Percentiles rank a stretch among this genome's conserved stretches.
Evolutionary conservation across 2,329 filamentous ascomycete species (phyloP).

Genomic region (Colletotrichum scovillei): DNA sequence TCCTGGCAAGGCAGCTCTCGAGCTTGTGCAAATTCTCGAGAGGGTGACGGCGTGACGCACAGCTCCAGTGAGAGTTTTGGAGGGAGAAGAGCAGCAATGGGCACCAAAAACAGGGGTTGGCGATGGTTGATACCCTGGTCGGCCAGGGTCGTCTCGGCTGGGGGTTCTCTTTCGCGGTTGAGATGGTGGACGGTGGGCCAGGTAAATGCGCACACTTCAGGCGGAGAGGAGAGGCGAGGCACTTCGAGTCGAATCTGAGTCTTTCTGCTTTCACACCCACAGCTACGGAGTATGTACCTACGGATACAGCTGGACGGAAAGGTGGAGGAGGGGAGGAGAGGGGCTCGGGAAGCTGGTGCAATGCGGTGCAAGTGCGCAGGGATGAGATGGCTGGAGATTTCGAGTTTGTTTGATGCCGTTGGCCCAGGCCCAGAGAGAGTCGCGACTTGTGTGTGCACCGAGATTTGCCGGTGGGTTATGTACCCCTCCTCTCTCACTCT

Average conservation of each 20-base stretch:
- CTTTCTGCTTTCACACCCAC: neutral
- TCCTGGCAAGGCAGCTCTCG: neutral
- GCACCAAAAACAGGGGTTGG: constrained; percentile 11
- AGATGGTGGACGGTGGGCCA: neutral
- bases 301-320: neutral
- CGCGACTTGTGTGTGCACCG: neutral
- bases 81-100: constrained; percentile 17
- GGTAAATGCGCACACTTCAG: neutral
- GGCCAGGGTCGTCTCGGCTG: neutral
- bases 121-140: neutral
- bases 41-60: constrained; percentile 32
- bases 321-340: constrained; percentile 9
- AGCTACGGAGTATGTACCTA: neutral
- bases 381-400: neutral
- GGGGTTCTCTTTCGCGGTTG: neutral
- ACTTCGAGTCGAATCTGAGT: too few relatives aligned
- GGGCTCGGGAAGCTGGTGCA: constrained; percentile 19
- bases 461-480: neutral
- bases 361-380: constrained; percentile 5
- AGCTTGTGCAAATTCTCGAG: constrained; percentile 20
- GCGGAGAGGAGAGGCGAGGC: too few relatives aligned
- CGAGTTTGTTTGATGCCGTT: neutral
- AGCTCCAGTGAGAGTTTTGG: neutral
- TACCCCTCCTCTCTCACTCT: neutral
- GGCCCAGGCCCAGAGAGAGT: neutral